These are phyloP conservation scores for Coemansia sp. DNA, from an alignment of 192 early-diverging fungal genomes.

Conservation along the genomic window DNA sequence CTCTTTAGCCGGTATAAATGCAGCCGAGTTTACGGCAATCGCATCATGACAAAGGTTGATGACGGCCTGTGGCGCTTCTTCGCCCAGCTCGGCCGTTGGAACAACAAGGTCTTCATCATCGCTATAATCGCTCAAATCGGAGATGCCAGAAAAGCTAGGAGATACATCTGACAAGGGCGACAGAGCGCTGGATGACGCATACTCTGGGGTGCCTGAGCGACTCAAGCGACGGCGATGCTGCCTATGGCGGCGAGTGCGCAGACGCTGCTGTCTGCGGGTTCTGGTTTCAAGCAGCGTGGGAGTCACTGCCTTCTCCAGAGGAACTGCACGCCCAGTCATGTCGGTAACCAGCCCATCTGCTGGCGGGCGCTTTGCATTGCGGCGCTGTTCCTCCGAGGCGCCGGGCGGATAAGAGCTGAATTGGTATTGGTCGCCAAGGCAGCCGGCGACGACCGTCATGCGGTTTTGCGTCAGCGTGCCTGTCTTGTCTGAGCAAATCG, in stretches of 20 bases:
- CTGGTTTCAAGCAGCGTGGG: constrained; percentile 48
- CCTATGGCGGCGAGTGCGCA: constrained; percentile 42
- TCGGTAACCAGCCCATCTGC: constrained; percentile 51
- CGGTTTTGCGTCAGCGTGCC: constrained; percentile 97
- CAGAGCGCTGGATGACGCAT: constrained; percentile 53
- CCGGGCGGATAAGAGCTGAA: constrained; percentile 58
- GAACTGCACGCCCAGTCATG: constrained; percentile 51
- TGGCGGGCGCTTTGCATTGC: constrained; percentile 41
- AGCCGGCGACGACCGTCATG: constrained; percentile 95
- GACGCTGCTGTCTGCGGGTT: constrained; percentile 41
- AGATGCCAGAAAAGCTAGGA: constrained; percentile 45
- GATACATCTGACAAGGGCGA: constrained; percentile 43
- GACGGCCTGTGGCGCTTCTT: constrained; percentile 53
- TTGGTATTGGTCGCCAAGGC: constrained; percentile 73
- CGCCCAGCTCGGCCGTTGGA: constrained; percentile 54
- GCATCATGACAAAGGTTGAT: constrained; percentile 63
- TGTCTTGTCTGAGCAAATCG: constrained; percentile 98
- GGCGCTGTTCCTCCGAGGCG: constrained; percentile 54
- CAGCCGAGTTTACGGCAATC: constrained; percentile 82
- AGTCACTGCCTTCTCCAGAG: constrained; percentile 39
- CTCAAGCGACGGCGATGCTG: constrained; percentile 47
- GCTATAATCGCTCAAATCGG: constrained; percentile 51
- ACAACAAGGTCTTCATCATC: constrained; percentile 54
- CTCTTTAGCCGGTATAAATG: constrained; percentile 57
- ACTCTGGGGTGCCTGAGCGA: constrained; percentile 30